A percentile compares a stretch with the other conserved stretches of the same genome.
phyloP scores from a whole-genome alignment of 2,329 filamentous ascomycete species.

The Botryotinia convoluta region DNA sequence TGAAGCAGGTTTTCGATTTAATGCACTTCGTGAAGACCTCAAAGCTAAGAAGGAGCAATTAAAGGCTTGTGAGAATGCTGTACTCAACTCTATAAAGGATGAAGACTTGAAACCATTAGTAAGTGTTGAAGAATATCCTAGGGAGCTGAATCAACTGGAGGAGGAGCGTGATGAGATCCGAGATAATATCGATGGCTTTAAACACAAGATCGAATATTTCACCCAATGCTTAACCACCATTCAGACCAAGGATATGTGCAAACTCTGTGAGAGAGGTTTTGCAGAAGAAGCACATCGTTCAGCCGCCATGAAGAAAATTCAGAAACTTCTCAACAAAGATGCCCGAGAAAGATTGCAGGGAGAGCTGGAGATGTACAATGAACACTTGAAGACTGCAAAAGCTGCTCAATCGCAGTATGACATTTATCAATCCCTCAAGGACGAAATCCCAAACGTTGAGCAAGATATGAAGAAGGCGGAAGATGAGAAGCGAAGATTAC shows the following conservation, averaged over 20 bases:
- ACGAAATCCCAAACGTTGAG: constrained; percentile 68
- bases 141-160: constrained; percentile 50
- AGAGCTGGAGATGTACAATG: constrained; percentile 52
- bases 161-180: constrained; percentile 51
- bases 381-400: constrained; percentile 57
- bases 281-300: constrained; percentile 57
- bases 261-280: constrained; percentile 72
- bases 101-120: constrained; percentile 41
- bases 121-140: constrained; percentile 53
- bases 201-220: constrained; percentile 70
- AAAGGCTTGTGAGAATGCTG: constrained; percentile 56
- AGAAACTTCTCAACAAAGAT: constrained; percentile 59
- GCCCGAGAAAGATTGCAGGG: constrained; percentile 61
- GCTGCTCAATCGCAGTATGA: constrained; percentile 69
- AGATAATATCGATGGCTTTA: constrained; percentile 67
- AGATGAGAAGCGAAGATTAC: constrained; percentile 57
- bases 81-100: constrained; percentile 50
- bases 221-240: constrained; percentile 63
- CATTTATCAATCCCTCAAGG: constrained; percentile 63
- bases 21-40: constrained; percentile 60
- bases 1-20: constrained; percentile 71
- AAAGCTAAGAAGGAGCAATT: constrained; percentile 63
- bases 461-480: constrained; percentile 62
- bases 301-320: constrained; percentile 65
- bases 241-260: constrained; percentile 68